phyloP scores from a whole-genome alignment of 2,329 filamentous ascomycete genomes.

The Claviceps citrina region DNA sequence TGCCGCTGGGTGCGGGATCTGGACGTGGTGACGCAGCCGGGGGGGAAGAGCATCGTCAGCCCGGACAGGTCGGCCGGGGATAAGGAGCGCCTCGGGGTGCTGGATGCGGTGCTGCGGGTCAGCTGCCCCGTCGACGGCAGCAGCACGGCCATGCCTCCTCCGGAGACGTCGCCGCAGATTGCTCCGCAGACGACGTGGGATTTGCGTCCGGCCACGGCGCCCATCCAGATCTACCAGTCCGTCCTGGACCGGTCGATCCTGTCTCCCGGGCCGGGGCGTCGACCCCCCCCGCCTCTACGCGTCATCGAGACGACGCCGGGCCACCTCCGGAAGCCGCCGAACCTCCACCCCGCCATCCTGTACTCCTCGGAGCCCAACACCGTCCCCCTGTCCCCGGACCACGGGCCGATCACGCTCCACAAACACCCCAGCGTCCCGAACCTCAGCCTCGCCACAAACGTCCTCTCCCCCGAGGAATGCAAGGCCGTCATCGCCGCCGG shows the following conservation, averaged over 20 bases:
- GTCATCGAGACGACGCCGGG: slow-evolving; percentile 48
- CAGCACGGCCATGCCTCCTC: slow-evolving; percentile 19
- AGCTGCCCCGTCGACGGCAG: slow-evolving; percentile 42
- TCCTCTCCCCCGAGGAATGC: slow-evolving; percentile 47
- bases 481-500: slow-evolving; percentile 50
- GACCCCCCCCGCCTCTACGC: slow-evolving; percentile 24
- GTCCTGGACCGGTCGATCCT: slow-evolving; percentile 44
- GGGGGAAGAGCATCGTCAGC: slow-evolving; percentile 19
- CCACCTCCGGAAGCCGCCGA: slow-evolving; percentile 47
- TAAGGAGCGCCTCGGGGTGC: slow-evolving; percentile 40
- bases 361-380: slow-evolving; percentile 45
- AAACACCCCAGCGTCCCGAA: slow-evolving; percentile 48
- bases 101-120: slow-evolving; percentile 49
- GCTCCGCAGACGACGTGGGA: slow-evolving; percentile 47
- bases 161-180: slow-evolving; percentile 30
- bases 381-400: slow-evolving; percentile 31
- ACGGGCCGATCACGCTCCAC: slow-evolving; percentile 35
- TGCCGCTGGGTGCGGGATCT: slow-evolving; percentile 60
- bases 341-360: slow-evolving; percentile 49
- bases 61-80: slow-evolving; percentile 29
- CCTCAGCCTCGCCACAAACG: slow-evolving; percentile 42
- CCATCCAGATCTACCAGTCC: slow-evolving; percentile 35
- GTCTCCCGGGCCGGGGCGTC: slow-evolving; percentile 19
- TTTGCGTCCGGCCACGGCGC: slow-evolving; percentile 27
- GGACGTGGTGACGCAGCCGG: slow-evolving; percentile 46